Evolutionary conservation across 192 early-diverging fungal genomes (phyloP).

Genomic region (Backusella parvicylindrica): DNA sequence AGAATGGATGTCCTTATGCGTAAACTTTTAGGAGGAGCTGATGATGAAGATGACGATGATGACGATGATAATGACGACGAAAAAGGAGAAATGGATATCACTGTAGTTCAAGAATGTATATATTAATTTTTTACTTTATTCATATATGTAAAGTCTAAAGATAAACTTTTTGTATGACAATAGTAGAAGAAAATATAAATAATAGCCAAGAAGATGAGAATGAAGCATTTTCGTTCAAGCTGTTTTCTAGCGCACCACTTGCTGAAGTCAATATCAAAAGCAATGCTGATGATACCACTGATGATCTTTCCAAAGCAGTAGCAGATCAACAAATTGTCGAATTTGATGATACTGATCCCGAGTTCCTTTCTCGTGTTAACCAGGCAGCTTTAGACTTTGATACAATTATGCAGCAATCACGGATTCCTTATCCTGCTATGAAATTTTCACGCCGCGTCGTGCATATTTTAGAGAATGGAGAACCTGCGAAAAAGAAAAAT

Average conservation of each 20-base stretch:
- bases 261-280: conserved; percentile 21
- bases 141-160: not conserved
- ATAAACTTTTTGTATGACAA: not conserved
- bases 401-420: conserved; percentile 27
- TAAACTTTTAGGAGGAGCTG: conserved; percentile 1
- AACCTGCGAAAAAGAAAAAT: not conserved
- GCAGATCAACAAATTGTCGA: conserved; percentile 20
- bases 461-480: not conserved
- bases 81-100: not conserved
- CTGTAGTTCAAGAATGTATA: not conserved
- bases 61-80: not conserved
- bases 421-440: conserved; percentile 8
- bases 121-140: not conserved
- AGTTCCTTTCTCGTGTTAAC: not conserved
- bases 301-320: conserved; percentile 9
- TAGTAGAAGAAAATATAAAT: not conserved
- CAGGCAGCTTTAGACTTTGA: conserved; percentile 10
- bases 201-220: not conserved
- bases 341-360: conserved; percentile 27
- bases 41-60: not conserved
- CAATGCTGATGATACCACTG: not conserved
- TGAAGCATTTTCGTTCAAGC: conserved; percentile 12
- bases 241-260: conserved; percentile 22
- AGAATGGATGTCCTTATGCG: conserved; percentile 16
- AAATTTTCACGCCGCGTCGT: conserved; percentile 17